Evolutionary conservation across 208 protist species (phyloP).

Genomic region (Acanthamoeba triangularis): DNA sequence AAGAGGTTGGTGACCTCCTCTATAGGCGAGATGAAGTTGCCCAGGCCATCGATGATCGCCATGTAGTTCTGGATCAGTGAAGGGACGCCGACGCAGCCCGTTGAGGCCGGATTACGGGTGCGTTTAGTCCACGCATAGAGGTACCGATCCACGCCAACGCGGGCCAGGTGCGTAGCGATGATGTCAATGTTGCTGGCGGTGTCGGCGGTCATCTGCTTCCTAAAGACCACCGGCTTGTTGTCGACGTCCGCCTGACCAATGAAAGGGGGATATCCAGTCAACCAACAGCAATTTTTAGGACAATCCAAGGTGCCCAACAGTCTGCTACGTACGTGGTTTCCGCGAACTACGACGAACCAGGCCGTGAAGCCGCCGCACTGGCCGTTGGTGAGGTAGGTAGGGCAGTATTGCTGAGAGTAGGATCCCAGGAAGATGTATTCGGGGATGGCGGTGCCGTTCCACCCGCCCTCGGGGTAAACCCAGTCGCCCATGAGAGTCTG

Average conservation of each 20-base stretch:
- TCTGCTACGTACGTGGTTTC: neutral
- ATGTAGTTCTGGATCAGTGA: neutral
- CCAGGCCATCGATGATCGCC: constrained; percentile 23
- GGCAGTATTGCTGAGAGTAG: constrained; percentile 14
- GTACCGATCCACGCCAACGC: neutral
- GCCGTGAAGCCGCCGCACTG: neutral
- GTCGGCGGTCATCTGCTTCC: constrained; percentile 10
- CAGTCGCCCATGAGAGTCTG: constrained; percentile 32
- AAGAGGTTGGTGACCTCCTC: constrained; percentile 14
- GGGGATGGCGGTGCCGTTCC: neutral
- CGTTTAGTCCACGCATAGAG: neutral
- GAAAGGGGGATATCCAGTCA: neutral
- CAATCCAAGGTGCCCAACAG: neutral
- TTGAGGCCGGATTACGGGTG: neutral
- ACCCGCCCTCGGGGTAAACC: constrained; percentile 24
- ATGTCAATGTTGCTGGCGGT: neutral
- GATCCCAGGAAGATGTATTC: neutral
- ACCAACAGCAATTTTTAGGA: neutral
- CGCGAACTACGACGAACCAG: neutral
- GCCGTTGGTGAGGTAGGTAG: neutral
- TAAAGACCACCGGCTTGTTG: neutral
- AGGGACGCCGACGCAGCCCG: neutral
- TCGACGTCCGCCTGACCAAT: neutral
- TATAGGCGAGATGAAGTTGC: neutral
- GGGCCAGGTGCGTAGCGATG: neutral